phyloP scores from a whole-genome alignment of 2,329 filamentous ascomycete species.

The Neofusicoccum kwambonambiense region DNA sequence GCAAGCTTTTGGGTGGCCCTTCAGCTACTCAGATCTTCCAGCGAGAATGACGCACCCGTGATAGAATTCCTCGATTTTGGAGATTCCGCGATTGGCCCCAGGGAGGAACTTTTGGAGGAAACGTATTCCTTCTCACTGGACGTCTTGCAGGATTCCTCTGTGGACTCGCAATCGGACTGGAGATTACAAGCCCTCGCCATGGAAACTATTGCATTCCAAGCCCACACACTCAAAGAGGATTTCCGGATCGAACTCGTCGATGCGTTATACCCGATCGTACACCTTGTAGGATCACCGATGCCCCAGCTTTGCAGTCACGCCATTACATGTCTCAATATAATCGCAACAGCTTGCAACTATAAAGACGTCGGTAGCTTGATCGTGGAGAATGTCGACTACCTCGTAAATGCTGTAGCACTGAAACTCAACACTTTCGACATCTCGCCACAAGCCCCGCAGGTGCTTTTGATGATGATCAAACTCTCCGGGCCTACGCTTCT shows the following conservation, averaged over 20 bases:
- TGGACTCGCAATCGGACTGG: constrained; percentile 58
- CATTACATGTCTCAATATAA: constrained; percentile 75
- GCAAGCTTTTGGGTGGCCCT: constrained; percentile 80
- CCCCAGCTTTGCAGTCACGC: constrained; percentile 73
- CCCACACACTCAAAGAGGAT: constrained; percentile 61
- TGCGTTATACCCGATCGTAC: constrained; percentile 84
- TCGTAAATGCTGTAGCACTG: constrained; percentile 87
- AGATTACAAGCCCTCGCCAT: constrained; percentile 74
- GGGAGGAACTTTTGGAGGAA: constrained; percentile 52
- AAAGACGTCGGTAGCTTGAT: constrained; percentile 72
- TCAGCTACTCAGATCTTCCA: constrained; percentile 63
- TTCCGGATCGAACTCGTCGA: constrained; percentile 89
- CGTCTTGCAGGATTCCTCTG: constrained; percentile 50
- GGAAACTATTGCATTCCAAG: constrained; percentile 76
- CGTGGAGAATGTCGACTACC: constrained; percentile 90
- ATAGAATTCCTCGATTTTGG: constrained; percentile 66
- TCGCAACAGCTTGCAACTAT: constrained; percentile 77
- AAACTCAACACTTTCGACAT: constrained; percentile 90
- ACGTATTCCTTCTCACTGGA: constrained; percentile 68
- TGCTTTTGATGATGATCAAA: constrained; percentile 90
- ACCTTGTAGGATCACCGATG: constrained; percentile 75
- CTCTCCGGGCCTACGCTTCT: constrained; percentile 79
- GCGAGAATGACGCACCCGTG: constrained; percentile 53
- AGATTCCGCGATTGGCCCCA: constrained; percentile 22
- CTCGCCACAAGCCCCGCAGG: constrained; percentile 84